phyloP scores from a whole-genome alignment of 441 rosid genomes.

The Kokia cookei region DNA sequence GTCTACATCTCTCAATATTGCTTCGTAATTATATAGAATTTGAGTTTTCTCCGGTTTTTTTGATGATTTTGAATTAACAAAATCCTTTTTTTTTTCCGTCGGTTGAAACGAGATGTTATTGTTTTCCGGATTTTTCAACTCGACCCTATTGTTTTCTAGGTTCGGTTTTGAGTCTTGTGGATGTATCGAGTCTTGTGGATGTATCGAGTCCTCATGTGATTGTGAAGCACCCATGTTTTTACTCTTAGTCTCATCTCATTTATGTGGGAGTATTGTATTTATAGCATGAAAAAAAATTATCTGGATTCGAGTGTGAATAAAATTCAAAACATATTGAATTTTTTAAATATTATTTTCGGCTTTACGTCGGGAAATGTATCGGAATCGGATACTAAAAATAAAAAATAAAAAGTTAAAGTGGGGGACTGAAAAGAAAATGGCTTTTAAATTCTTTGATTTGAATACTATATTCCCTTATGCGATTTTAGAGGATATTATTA shows the following conservation, averaged over 20 bases:
- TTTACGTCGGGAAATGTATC: background rate
- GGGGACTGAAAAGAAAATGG: no score
- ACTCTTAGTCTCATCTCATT: background rate
- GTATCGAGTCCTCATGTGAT: background rate
- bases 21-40: conserved; percentile 32
- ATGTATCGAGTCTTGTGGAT: no score
- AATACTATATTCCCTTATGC: background rate
- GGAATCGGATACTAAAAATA: background rate
- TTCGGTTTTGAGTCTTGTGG: background rate
- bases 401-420: background rate
- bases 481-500: background rate
- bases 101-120: background rate
- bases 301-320: background rate
- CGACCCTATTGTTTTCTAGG: background rate
- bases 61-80: background rate
- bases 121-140: background rate
- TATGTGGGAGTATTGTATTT: background rate
- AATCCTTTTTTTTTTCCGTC: background rate
- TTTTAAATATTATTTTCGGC: background rate
- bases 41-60: background rate
- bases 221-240: conserved; percentile 27
- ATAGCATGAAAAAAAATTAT: conserved; percentile 4
- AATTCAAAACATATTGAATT: background rate
- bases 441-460: background rate
- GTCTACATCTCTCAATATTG: conserved; percentile 35